Evolutionary conservation across 305 asterid genomes (phyloP), one percentile per base, ranked within the genome.

Genomic region (Fraxinus dipetala): DNA sequence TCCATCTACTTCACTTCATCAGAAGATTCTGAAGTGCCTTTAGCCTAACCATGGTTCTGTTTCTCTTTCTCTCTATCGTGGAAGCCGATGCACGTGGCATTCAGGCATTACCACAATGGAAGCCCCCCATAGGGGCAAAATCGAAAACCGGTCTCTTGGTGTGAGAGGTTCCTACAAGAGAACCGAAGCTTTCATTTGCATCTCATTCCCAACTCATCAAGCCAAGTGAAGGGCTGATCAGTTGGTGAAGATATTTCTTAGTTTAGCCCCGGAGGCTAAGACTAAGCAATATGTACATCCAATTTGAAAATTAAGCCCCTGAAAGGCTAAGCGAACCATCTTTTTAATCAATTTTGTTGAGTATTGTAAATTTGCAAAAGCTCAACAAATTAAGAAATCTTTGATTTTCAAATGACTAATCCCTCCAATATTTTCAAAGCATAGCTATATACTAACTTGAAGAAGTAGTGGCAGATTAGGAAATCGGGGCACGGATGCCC

Each of bases 41-140:
- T 91, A 96, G 95, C 98, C 94, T 90, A 91, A 94, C 95, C 98
- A 95, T 93, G 98, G 96, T 95, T 93, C 89, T 89, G 73, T 73
- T 65, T 78, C 85, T 67, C 77, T 31, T 72, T 40, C 77, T 45
- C 83, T 59, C 80, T 75, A 79, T 80, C 82, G 76, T 81, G 79
- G 34, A 63, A 80, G 88, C 79, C 86, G 40, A 87, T 45, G 70
- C 80, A 18, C 54, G 76, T 76, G 86, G 88, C 88, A 80, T 82
- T 78, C 35, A 82, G 83, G 84, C 87, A 75, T 78, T 73, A 76
- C 81, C 85, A 79, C 75, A 83, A 83, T 85, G 92, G 92, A 86
- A 83, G 80, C 93, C 93, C 93, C 92, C 88, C 84, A 79, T 84
- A 90, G 91, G 97, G 97, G 91, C 87, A 78, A 56, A 83, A 82